Base-by-base conservation (phyloP, 148 eudicot genomes). In the Selenicereus undatus region DNA sequence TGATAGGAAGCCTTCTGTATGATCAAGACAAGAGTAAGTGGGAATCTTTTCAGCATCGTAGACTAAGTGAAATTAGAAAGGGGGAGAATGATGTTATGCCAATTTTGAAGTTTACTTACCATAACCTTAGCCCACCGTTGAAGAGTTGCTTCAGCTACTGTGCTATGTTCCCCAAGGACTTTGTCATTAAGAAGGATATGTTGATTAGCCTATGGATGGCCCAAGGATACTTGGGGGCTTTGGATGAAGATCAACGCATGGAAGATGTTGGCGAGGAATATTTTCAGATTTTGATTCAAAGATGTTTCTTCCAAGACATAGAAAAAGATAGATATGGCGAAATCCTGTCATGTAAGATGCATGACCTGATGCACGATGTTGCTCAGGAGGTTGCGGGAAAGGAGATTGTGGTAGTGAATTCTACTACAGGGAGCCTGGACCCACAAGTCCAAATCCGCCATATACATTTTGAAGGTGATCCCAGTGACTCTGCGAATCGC, bases 1-100 rank as follows among this genome's bases (percentile, higher is more conserved):
- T 83, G 3, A 27, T 83, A 20, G 88, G 86, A 24, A 83, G 80
- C 8, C 78, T 86, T 56, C 30, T 80, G 18, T 74, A 60, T 71
- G 73, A 73, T 54, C 77, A 73, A 54, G 78, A 60, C 10, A 36
- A 27, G 12, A 14, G 54, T 65, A 73, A 29, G 16, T 85, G 87
- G 85, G 5, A 17, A n/a, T 50, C 27, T 2, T 50, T 82, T 20
- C 27, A 56, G 50, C 27, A 68, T 3, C 58, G 32, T 17, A 73
- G n/a, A 13, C 30, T 84, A n/a, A 11, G 72, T 0, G n/a, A 11
- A 1, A 75, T 75, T 18, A 27, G 6, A 30, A 17, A 52, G 7
- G 24, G 11, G 13, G 22, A 56, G 21, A 18, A 56, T 56, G 62
- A 56, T 12, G 14, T 56, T 1, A 56, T 56, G 6, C 62, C 62